phyloP scores from a whole-genome alignment of 768 basidiomycete genomes.

The Pisolithus sp. region DNA sequence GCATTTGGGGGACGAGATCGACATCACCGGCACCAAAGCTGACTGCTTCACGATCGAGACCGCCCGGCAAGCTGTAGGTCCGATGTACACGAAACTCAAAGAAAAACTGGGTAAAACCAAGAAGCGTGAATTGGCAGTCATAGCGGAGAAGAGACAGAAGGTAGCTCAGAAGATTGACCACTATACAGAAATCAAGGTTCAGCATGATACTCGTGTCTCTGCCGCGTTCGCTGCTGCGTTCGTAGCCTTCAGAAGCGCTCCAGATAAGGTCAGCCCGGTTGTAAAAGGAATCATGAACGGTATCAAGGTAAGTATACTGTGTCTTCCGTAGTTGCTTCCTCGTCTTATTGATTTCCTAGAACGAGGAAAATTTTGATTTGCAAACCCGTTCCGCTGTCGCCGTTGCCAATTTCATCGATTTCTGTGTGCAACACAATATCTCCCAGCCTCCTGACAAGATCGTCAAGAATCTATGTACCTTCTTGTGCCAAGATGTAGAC shows the following conservation, averaged over 20 bases:
- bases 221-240: conserved; percentile 90
- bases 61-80: conserved; percentile 63
- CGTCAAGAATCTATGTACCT: conserved; percentile 93
- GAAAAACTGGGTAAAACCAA: conserved; percentile 68
- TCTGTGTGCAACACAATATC: conserved; percentile 68
- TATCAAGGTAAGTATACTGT: conserved; percentile 69
- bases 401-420: conserved; percentile 82
- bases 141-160: conserved; percentile 70
- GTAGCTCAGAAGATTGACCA: conserved; percentile 68
- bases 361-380: conserved; percentile 82
- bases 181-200: conserved; percentile 75
- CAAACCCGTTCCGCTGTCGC: conserved; percentile 84
- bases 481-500: conserved; percentile 86
- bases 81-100: conserved; percentile 69
- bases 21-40: conserved; percentile 57
- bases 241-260: conserved; percentile 78
- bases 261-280: conserved; percentile 91
- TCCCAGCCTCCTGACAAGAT: conserved; percentile 91
- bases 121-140: conserved; percentile 65
- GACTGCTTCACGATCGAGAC: conserved; percentile 76
- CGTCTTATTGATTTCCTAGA: conserved; percentile 37
- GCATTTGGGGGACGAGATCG: conserved; percentile 67
- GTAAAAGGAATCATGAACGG: conserved; percentile 97
- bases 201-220: conserved; percentile 81
- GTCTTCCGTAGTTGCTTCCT: neutral